Evolutionary conservation across 495 filamentous ascomycete species (phyloP).

Genomic region (Hypoxylon subgilvum): DNA sequence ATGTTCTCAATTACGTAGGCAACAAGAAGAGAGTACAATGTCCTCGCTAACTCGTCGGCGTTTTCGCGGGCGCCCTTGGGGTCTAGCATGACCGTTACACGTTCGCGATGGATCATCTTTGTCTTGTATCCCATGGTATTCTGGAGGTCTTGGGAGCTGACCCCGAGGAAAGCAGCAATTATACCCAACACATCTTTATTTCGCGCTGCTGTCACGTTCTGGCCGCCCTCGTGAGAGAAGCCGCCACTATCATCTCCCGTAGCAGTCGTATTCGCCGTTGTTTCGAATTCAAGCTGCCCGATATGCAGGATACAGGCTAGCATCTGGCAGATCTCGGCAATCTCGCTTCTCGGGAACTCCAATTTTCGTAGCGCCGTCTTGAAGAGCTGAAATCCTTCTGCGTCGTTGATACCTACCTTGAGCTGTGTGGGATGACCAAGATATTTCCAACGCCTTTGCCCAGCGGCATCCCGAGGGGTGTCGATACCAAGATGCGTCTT

Average conservation of each 20-base stretch:
- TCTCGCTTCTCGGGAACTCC: constrained; percentile 89
- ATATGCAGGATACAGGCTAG: constrained; percentile 91
- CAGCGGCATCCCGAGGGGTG: constrained; percentile 55
- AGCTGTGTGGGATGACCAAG: constrained; percentile 94
- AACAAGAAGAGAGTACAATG: constrained; percentile 92
- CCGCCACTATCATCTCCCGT: constrained; percentile 91
- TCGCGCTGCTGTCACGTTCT: constrained; percentile 81
- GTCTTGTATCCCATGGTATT: constrained; percentile 91
- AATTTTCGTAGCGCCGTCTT: constrained; percentile 93
- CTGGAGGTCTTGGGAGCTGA: constrained; percentile 79
- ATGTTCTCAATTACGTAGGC: constrained; percentile 90
- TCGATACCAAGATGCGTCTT: constrained; percentile 89
- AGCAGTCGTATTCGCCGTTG: constrained; percentile 74
- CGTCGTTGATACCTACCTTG: constrained; percentile 94
- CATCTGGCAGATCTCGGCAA: constrained; percentile 95
- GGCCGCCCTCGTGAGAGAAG: constrained; percentile 92
- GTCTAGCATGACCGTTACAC: constrained; percentile 97
- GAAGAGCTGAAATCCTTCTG: constrained; percentile 95
- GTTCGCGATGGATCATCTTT: constrained; percentile 90
- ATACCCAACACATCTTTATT: constrained; percentile 90
- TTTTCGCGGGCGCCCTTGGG: constrained; percentile 86
- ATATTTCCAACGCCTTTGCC: constrained; percentile 88
- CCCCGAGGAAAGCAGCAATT: constrained; percentile 89
- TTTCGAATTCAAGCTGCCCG: constrained; percentile 91
- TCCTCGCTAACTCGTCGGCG: constrained; percentile 91